These are phyloP conservation scores for Zoysia matrella DNA, from an alignment of 202 grass and related monocot genomes.

Conservation along the genomic window DNA sequence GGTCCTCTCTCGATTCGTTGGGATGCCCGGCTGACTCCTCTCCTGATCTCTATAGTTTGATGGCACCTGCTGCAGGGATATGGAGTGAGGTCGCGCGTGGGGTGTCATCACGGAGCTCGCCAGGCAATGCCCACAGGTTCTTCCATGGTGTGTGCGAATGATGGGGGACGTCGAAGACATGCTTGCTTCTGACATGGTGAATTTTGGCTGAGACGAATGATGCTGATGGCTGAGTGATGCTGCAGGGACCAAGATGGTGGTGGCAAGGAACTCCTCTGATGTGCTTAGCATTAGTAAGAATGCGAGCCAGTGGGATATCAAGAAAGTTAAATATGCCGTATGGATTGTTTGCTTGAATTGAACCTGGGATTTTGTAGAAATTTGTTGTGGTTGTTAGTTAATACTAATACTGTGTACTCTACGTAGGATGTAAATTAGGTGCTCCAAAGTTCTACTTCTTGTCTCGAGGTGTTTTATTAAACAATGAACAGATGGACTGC, in stretches of 20 bases:
- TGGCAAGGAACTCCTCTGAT: too few species aligned
- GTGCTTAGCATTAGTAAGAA: too few species aligned
- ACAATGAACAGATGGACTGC: not conserved
- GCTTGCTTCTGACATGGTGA: not conserved
- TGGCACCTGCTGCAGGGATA: slow-evolving; percentile 11
- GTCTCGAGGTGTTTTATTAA: not conserved
- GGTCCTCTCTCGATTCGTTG: slow-evolving; percentile 35
- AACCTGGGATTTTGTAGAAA: not conserved
- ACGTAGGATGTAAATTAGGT: not conserved
- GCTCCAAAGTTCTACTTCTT: not conserved
- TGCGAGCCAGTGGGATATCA: slow-evolving; percentile 52
- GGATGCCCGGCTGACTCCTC: not conserved
- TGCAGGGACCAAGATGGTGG: too few species aligned
- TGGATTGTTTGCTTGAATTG: not conserved
- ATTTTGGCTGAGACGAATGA: not conserved
- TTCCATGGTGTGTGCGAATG: slow-evolving; percentile 47
- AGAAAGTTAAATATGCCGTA: slow-evolving; percentile 92
- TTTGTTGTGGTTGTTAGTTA: not conserved
- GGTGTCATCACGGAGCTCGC: slow-evolving; percentile 7
- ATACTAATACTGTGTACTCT: not conserved
- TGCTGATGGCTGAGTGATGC: not conserved
- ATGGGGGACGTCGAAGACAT: not conserved
- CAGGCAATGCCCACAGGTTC: slow-evolving; percentile 37
- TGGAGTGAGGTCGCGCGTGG: not conserved
- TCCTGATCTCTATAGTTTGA: not conserved